Percentiles rank a stretch among this genome's conserved stretches.
Evolutionary conservation across 345 rosid genomes (phyloP).

Genomic region (Salix suchowensis): DNA sequence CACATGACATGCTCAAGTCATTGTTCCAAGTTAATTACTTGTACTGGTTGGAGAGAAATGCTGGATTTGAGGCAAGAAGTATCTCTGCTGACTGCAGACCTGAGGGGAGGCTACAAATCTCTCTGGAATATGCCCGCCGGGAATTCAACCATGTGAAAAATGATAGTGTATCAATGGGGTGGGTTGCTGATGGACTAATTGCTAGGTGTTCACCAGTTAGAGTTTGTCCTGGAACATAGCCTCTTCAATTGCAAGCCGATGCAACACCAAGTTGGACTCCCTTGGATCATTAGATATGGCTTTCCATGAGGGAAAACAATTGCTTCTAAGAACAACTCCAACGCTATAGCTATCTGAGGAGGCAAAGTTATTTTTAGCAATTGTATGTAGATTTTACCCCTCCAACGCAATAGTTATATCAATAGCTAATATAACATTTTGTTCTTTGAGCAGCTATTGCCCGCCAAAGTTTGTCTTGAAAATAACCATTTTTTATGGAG

Average conservation of each 20-base stretch:
- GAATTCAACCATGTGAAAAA: conserved; percentile 76
- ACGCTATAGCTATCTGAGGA: too few relatives aligned
- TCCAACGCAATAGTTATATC: too few relatives aligned
- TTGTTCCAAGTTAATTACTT: conserved; percentile 85
- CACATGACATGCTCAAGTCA: conserved; percentile 91
- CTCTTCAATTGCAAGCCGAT: conserved; percentile 12
- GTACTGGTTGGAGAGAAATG: conserved; percentile 92
- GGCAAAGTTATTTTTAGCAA: too few relatives aligned
- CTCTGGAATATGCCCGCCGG: conserved; percentile 73
- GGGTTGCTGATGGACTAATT: conserved; percentile 81
- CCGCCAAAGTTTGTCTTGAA: too few relatives aligned
- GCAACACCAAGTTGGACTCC: not conserved
- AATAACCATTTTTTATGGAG: too few relatives aligned
- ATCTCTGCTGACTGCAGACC: conserved; percentile 57
- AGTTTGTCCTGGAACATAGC: conserved; percentile 25
- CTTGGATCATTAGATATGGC: not conserved
- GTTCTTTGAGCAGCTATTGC: too few relatives aligned
- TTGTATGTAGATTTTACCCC: too few relatives aligned
- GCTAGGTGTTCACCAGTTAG: conserved; percentile 79
- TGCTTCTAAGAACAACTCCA: not conserved
- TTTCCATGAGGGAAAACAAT: not conserved
- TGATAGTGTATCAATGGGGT: conserved; percentile 69
- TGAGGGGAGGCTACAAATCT: conserved; percentile 73
- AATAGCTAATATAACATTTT: too few relatives aligned
- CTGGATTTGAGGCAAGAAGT: conserved; percentile 64